These are phyloP conservation scores for Rosa persica DNA, from an alignment of 306 rosid species.

Conservation along the genomic window DNA sequence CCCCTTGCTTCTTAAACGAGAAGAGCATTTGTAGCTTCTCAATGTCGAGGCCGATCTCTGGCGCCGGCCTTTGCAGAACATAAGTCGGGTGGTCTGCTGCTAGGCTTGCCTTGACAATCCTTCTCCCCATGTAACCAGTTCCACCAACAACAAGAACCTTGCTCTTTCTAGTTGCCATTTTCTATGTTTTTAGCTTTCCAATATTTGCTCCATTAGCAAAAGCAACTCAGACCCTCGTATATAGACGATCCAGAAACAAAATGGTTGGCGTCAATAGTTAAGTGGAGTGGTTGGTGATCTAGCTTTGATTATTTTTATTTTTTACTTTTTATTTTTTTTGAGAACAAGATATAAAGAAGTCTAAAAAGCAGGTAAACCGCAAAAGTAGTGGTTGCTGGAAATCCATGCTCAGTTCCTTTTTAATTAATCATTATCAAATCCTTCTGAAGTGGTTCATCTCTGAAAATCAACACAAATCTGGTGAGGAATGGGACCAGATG, in stretches of 20 bases:
- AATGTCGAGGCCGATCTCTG: conserved; percentile 69
- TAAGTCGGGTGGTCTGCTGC: conserved; percentile 55
- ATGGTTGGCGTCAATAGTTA: neutral
- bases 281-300: neutral
- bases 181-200: neutral
- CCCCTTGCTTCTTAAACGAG: conserved; percentile 61
- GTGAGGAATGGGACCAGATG: neutral
- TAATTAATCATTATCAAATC: neutral
- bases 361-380: neutral
- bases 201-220: neutral
- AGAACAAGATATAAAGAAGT: neutral
- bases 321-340: neutral
- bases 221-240: neutral
- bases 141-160: conserved; percentile 72
- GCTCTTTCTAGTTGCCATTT: conserved; percentile 37
- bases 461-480: neutral
- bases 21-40: conserved; percentile 66
- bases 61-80: conserved; percentile 58
- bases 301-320: too few species aligned
- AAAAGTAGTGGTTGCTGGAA: neutral
- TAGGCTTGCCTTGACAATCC: conserved; percentile 67
- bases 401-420: neutral
- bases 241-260: neutral
- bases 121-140: conserved; percentile 78
- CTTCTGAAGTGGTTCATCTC: neutral